phyloP scores from a whole-genome alignment of 345 rosid genomes.

The Arabis hirsuta region DNA sequence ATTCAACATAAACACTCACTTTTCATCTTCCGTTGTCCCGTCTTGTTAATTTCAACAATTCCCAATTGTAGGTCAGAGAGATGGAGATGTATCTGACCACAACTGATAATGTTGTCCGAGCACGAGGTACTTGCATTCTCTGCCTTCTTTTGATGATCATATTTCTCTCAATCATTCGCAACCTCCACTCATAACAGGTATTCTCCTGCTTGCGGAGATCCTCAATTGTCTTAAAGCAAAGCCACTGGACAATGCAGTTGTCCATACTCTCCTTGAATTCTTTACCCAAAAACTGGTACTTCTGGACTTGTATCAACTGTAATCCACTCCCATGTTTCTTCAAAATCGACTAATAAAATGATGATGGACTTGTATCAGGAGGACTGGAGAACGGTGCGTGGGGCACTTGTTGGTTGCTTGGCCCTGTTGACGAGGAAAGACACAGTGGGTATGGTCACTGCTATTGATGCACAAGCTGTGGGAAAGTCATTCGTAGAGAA shows the following conservation, averaged over 20 bases:
- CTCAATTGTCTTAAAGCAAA: constrained; percentile 57
- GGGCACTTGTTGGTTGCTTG: constrained; percentile 93
- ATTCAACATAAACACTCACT: constrained; percentile 9
- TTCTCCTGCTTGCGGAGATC: constrained; percentile 79
- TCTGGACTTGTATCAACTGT: background rate
- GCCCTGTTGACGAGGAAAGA: constrained; percentile 67
- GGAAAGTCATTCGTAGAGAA: constrained; percentile 54
- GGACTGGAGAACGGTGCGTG: constrained; percentile 91
- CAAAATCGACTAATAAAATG: background rate
- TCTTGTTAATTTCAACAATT: constrained; percentile 9
- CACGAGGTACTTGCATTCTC: constrained; percentile 60
- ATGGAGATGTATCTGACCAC: constrained; percentile 87
- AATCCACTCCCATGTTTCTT: background rate
- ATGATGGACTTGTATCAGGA: constrained; percentile 61
- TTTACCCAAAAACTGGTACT: constrained; percentile 72
- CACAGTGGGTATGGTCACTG: constrained; percentile 52
- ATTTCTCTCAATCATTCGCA: background rate
- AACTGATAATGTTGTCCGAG: constrained; percentile 66
- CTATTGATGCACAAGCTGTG: constrained; percentile 66
- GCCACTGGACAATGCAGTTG: constrained; percentile 56
- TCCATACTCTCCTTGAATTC: constrained; percentile 68
- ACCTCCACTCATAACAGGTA: constrained; percentile 49
- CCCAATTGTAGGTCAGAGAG: constrained; percentile 63
- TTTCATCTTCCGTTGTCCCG: background rate
- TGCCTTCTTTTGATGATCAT: background rate